Percentiles rank a stretch among this genome's conserved stretches.
Conservation (phyloP, 208 protist species). For the Trichomonas vaginalis region DNA sequence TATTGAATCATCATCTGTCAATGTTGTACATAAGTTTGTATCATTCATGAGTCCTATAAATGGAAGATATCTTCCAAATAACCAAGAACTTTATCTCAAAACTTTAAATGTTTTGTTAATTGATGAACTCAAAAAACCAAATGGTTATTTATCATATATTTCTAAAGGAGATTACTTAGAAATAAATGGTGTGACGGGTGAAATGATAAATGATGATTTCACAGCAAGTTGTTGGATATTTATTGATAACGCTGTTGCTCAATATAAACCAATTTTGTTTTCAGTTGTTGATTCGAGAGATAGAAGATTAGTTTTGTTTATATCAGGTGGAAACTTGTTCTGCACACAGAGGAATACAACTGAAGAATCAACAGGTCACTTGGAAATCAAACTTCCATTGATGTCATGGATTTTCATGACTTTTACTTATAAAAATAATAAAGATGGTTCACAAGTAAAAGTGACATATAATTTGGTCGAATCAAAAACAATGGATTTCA, state of each 20-base stretch:
- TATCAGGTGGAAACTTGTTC: not conserved
- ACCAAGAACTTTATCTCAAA: not conserved
- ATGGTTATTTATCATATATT: not conserved
- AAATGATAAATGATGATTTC: not conserved
- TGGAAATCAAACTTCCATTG: not conserved
- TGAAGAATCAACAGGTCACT: not conserved
- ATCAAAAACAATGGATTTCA: not conserved
- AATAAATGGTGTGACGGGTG: too few relatives aligned
- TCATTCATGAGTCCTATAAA: not conserved
- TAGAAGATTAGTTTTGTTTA: not conserved
- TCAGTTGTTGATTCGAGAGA: not conserved
- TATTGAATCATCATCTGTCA: not conserved
- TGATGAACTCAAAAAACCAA: not conserved
- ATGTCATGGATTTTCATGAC: not conserved
- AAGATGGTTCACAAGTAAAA: not conserved
- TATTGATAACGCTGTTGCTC: not conserved
- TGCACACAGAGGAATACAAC: too few relatives aligned
- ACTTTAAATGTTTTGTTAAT: not conserved
- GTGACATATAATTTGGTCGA: not conserved
- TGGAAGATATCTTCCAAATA: not conserved
- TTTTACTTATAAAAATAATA: not conserved
- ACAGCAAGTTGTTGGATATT: not conserved
- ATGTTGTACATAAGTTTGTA: not conserved
- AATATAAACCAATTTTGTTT: not conserved
- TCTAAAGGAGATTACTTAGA: too few relatives aligned